Conservation (phyloP, 192 early-diverging fungal genomes). For the Podila clonocystis region DNA sequence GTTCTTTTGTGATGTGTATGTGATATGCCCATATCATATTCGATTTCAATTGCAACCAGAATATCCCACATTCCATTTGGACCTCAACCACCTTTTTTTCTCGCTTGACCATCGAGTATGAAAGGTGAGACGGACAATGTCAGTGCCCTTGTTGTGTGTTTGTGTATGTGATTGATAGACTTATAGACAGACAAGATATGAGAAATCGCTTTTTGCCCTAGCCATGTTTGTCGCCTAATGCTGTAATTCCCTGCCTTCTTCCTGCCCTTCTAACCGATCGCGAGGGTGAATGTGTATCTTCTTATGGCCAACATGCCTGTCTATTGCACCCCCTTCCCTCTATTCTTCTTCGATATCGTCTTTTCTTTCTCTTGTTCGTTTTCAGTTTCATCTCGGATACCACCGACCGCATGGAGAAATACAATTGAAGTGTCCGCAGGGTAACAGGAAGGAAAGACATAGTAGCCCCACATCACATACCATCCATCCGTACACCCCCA, state of each 20-base stretch:
- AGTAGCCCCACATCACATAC: neutral
- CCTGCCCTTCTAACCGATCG: too few species aligned
- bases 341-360: too few species aligned
- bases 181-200: neutral
- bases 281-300: too few species aligned
- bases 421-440: too few species aligned
- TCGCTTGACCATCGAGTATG: neutral
- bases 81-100: neutral
- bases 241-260: too few species aligned
- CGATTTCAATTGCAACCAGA: conserved; percentile 48
- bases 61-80: conserved; percentile 39
- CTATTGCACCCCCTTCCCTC: too few species aligned
- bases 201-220: too few species aligned
- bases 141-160: neutral
- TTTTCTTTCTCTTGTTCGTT: neutral
- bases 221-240: too few species aligned
- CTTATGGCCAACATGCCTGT: too few species aligned
- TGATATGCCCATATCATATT: neutral
- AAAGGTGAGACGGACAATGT: too few species aligned
- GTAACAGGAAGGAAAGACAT: too few species aligned
- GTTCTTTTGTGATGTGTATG: too few species aligned
- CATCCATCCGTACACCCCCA: neutral
- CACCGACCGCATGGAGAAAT: neutral
- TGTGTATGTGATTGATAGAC: neutral
- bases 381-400: neutral